phyloP scores from a whole-genome alignment of 192 early-diverging fungal species.

The Mortierella hygrophila region DNA sequence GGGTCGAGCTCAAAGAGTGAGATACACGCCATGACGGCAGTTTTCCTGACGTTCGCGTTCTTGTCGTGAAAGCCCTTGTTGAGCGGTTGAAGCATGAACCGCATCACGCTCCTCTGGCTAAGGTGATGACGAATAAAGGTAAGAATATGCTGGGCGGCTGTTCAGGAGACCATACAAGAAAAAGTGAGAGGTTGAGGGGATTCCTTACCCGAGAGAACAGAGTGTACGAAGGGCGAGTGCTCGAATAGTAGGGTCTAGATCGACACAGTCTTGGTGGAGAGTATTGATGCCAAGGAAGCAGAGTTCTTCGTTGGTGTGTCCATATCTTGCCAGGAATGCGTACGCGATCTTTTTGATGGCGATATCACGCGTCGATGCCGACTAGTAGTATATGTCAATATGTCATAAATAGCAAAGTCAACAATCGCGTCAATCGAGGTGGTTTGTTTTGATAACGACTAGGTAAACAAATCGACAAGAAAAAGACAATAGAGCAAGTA shows the following conservation, averaged over 20 bases:
- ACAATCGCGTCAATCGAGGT: background rate
- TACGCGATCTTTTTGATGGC: constrained; percentile 50
- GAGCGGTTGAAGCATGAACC: constrained; percentile 54
- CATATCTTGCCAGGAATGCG: constrained; percentile 46
- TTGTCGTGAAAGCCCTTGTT: constrained; percentile 48
- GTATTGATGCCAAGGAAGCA: constrained; percentile 57
- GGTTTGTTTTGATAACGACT: background rate
- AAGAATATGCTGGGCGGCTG: too few relatives aligned
- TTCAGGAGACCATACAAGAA: too few relatives aligned
- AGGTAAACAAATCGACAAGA: background rate
- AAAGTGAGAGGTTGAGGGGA: background rate
- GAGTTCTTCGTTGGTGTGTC: constrained; percentile 47
- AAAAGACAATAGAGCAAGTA: background rate
- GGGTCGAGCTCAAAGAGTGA: constrained; percentile 55
- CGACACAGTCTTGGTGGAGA: constrained; percentile 52
- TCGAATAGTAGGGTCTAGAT: constrained; percentile 51
- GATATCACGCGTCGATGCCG: constrained; percentile 55
- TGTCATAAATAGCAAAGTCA: background rate
- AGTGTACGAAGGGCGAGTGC: constrained; percentile 55
- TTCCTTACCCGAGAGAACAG: constrained; percentile 50
- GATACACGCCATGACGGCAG: constrained; percentile 51
- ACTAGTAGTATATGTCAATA: constrained; percentile 14
- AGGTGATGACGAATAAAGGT: background rate
- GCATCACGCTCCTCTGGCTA: constrained; percentile 39
- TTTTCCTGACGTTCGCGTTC: constrained; percentile 59